Base-by-base conservation (phyloP, 176 grass and related monocot species). In the Hordeum marinum region DNA sequence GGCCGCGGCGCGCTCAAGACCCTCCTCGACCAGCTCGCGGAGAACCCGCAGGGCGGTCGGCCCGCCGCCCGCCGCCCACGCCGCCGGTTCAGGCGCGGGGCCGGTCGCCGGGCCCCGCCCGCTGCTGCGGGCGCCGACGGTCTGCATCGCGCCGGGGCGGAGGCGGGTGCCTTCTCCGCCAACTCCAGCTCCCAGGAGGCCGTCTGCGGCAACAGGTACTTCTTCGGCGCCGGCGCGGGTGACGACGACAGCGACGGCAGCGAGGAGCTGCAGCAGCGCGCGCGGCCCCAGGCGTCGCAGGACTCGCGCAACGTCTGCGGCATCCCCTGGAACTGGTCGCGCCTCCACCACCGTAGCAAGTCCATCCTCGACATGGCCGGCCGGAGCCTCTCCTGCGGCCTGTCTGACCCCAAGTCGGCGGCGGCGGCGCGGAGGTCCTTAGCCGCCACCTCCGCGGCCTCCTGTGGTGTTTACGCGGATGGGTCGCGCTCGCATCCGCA, bases 301-400 rank as follows among this genome's bases (percentile, higher is more conserved):
- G 89, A 84, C 62, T 76, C 89, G 10, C 90, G 81, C 78, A 94
- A 86, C 76, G 86, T 96, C 40, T 99, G 93, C 52, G 91, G 96
- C 55, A 95, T 99, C 88, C 96, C 96, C 6, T 99, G 93, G 96
- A 99, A 94, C 84, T 99, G 96, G 96, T 99, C 96, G 35, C 89
- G 96, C 72, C 94, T 99, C 89, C 96, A 99, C 84, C 78, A 96
- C 85, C 86, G 90, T 54, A 84, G 96, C 64, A 99, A 92, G 78
- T 95, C 93, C 36, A 92, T 95, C 88, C 85, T 98, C 80, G 93
- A 95, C 87, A 86, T 83, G 84, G 91, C 94, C 18, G 94, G 94
- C n/a, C 94, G 88, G 76, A 93, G 95, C 88, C 90, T 98, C 46
- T 98, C 95, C 3, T 95, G 95, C 75, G 90, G 89, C 82, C 85